phyloP scores from a whole-genome alignment of 1,139 yeast species.

The Zygosaccharomyces sapae region DNA sequence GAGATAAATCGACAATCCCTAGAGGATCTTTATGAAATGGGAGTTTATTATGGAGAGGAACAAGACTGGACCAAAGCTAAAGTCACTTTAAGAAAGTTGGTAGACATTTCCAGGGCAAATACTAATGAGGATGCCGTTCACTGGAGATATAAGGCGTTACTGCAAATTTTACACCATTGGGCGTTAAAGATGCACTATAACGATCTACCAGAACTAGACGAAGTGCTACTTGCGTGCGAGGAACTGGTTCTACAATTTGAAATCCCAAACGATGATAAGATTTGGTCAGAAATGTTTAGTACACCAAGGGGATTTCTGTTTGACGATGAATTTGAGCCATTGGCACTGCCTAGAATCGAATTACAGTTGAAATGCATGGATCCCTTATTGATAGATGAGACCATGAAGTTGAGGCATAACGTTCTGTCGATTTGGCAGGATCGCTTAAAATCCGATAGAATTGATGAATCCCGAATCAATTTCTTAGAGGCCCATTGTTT shows the following conservation, averaged over 20 bases:
- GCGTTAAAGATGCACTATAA: slow-evolving; percentile 12
- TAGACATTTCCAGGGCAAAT: slow-evolving; percentile 2
- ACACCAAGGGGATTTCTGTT: slow-evolving; percentile 4
- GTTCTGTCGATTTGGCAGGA: slow-evolving; percentile 9
- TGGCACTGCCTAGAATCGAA: slow-evolving; percentile 8
- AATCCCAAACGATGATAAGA: not conserved
- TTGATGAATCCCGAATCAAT: slow-evolving; percentile 1
- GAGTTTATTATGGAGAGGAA: slow-evolving; percentile 10
- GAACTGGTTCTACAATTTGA: not conserved
- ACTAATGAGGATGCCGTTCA: not conserved
- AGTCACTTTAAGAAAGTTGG: not conserved
- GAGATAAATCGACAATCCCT: slow-evolving; percentile 2
- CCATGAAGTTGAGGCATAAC: slow-evolving; percentile 4
- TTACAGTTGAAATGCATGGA: slow-evolving; percentile 10
- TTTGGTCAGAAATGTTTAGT: slow-evolving; percentile 1
- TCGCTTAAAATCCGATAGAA: slow-evolving; percentile 6
- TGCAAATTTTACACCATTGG: slow-evolving; percentile 15
- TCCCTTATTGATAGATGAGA: not conserved
- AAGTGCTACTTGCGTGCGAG: slow-evolving; percentile 1
- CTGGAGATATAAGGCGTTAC: slow-evolving; percentile 14
- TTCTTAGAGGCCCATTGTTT: slow-evolving; percentile 5
- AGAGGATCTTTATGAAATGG: slow-evolving; percentile 8
- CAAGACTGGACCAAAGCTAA: slow-evolving; percentile 10
- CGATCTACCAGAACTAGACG: slow-evolving; percentile 4
- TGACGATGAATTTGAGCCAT: slow-evolving; percentile 2